A percentile compares a stretch with the other conserved stretches of the same genome.
phyloP scores from a whole-genome alignment of 495 filamentous ascomycete species.

The Trichoderma virens region DNA sequence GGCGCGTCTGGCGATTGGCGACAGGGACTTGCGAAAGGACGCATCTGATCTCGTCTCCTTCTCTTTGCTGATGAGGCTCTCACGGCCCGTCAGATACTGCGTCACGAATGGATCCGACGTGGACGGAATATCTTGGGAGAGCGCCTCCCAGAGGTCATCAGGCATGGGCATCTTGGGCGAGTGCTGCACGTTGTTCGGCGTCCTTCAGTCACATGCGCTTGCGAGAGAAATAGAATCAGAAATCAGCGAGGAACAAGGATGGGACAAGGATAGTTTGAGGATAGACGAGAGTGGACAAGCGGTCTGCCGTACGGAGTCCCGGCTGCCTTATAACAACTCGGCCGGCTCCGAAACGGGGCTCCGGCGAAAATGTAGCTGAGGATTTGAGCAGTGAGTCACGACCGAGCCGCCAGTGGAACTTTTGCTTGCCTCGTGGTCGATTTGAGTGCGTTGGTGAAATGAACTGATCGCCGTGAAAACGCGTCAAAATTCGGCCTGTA shows the following conservation, averaged over 20 bases:
- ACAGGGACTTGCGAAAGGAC: conserved; percentile 58
- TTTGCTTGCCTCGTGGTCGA: not conserved
- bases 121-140: conserved; percentile 44
- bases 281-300: too few relatives aligned
- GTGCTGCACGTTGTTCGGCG: not conserved
- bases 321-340: conserved; percentile 2
- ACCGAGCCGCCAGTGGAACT: not conserved
- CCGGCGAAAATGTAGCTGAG: not conserved
- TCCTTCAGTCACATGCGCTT: too few relatives aligned
- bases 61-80: conserved; percentile 71
- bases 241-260: too few relatives aligned
- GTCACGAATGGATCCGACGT: conserved; percentile 65
- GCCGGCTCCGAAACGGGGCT: not conserved
- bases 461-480: not conserved
- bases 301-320: not conserved
- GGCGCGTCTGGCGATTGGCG: conserved; percentile 65
- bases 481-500: not conserved
- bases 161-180: conserved; percentile 17
- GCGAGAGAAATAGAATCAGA: too few relatives aligned
- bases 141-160: conserved; percentile 49
- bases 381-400: not conserved
- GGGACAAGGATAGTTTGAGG: too few relatives aligned
- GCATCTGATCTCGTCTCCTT: conserved; percentile 63
- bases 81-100: conserved; percentile 68
- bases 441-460: not conserved